Evolutionary conservation across 1,139 yeast species (phyloP).

Genomic region (Yamadazyma membranifaciens): DNA sequence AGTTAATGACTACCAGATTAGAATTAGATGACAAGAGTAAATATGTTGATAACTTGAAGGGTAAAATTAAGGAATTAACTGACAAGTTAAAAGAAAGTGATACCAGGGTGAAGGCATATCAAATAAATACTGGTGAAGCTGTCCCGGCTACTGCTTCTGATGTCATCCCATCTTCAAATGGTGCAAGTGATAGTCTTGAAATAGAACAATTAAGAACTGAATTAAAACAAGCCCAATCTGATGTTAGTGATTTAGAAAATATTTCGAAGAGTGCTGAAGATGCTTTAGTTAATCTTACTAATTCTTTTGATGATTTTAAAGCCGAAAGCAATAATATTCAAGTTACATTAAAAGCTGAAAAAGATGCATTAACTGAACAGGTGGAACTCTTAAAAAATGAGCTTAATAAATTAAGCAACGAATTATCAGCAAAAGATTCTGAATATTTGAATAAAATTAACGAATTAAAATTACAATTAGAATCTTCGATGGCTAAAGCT

Average conservation of each 20-base stretch:
- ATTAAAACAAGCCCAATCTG: slow-evolving; percentile 36
- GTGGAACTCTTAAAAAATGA: slow-evolving; percentile 17
- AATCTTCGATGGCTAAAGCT: slow-evolving; percentile 24
- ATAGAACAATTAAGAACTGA: slow-evolving; percentile 36
- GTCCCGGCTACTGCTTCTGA: slow-evolving; percentile 3
- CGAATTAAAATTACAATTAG: slow-evolving; percentile 23
- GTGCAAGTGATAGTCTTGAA: slow-evolving; percentile 20
- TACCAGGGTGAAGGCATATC: slow-evolving; percentile 17
- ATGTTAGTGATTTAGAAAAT: slow-evolving; percentile 36
- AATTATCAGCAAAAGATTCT: slow-evolving; percentile 17
- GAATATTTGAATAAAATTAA: slow-evolving; percentile 19
- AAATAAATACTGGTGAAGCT: slow-evolving; percentile 10
- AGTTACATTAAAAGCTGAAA: slow-evolving; percentile 5
- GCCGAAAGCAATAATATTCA: slow-evolving; percentile 19
- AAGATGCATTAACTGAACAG: slow-evolving; percentile 19
- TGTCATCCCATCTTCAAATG: slow-evolving; percentile 1
- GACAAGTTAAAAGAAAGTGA: slow-evolving; percentile 15
- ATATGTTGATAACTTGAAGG: slow-evolving; percentile 25
- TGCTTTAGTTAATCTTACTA: slow-evolving; percentile 38
- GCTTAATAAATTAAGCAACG: slow-evolving; percentile 16
- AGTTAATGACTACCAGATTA: slow-evolving; percentile 42
- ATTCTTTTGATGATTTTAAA: slow-evolving; percentile 36
- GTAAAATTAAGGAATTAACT: slow-evolving; percentile 21
- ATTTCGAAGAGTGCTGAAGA: slow-evolving; percentile 44
- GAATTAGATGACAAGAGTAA: slow-evolving; percentile 33